Percentiles rank a stretch among this genome's conserved stretches.
These are phyloP conservation scores for Coniochaeta pulveracea DNA, from an alignment of 2,329 filamentous ascomycete species.

Conservation along the genomic window DNA sequence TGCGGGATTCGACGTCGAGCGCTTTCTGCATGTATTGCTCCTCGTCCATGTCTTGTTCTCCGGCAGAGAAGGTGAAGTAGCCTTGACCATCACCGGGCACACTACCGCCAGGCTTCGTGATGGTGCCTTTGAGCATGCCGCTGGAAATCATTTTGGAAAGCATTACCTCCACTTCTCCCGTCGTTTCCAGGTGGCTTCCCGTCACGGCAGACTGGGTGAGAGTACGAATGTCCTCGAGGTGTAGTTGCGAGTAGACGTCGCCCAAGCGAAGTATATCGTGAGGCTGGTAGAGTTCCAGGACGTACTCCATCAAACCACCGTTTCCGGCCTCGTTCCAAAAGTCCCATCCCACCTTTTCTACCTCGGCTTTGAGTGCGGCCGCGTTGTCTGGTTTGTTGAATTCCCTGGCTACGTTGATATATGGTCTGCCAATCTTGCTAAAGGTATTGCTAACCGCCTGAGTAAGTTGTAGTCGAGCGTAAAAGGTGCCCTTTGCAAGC, in stretches of 20 bases:
- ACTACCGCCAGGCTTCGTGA: conserved; percentile 33
- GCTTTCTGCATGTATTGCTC: conserved; percentile 37
- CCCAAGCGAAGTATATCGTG: conserved; percentile 66
- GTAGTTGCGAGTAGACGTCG: conserved; percentile 54
- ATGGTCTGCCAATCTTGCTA: conserved; percentile 51
- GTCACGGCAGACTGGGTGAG: conserved; percentile 44
- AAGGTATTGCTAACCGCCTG: conserved; percentile 42
- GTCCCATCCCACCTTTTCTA: conserved; percentile 37
- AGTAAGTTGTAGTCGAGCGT: no score
- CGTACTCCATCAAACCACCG: conserved; percentile 55
- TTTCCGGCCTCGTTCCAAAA: conserved; percentile 67
- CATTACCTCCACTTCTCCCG: conserved; percentile 32
- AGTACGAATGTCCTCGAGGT: conserved; percentile 38
- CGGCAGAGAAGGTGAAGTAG: conserved; percentile 39
- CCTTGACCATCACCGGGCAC: conserved; percentile 16
- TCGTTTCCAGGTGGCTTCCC: conserved; percentile 26
- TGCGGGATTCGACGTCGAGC: conserved; percentile 23
- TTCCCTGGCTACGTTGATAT: conserved; percentile 55
- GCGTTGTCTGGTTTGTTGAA: conserved; percentile 51
- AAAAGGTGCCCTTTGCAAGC: conserved; percentile 52
- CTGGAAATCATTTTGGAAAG: conserved; percentile 43
- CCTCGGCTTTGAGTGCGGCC: conserved; percentile 43
- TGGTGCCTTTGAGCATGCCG: conserved; percentile 38
- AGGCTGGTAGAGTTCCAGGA: conserved; percentile 59
- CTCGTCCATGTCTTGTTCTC: conserved; percentile 33